These are phyloP conservation scores for Gracilaria domingensis DNA, from an alignment of 23 red algal species.

Conservation along the genomic window DNA sequence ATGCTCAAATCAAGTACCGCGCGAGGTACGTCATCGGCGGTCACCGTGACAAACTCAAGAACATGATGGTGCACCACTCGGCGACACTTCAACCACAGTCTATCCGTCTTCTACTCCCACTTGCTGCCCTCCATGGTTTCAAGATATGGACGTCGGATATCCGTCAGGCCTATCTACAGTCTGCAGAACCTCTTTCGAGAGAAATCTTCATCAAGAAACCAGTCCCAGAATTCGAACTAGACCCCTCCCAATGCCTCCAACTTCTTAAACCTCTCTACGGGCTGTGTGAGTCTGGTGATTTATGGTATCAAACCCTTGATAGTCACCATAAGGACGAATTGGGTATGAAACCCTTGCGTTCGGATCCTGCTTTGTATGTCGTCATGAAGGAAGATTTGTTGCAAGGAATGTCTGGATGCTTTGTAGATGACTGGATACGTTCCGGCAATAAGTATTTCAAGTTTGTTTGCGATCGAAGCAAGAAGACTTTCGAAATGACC, in stretches of 20 bases:
- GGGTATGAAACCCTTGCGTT: constrained; percentile 9
- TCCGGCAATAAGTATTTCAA: constrained; percentile 11
- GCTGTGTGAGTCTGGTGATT: constrained; percentile 28
- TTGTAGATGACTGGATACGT: constrained; percentile 35
- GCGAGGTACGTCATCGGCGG: constrained; percentile 26
- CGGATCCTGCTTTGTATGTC: constrained; percentile 43
- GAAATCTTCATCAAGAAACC: constrained; percentile 45
- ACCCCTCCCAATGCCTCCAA: constrained; percentile 32
- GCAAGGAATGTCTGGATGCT: constrained; percentile 7
- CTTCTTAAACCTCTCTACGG: constrained; percentile 23
- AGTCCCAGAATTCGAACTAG: constrained; percentile 28
- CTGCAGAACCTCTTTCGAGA: background rate
- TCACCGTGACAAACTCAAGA: background rate
- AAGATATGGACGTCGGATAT: constrained; percentile 36
- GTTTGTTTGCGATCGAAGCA: background rate
- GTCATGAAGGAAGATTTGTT: background rate
- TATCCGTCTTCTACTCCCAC: constrained; percentile 5
- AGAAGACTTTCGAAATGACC: background rate
- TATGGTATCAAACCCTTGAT: constrained; percentile 32
- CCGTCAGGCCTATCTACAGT: constrained; percentile 45
- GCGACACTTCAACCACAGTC: constrained; percentile 51
- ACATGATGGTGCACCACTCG: constrained; percentile 33
- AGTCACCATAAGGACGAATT: constrained; percentile 32
- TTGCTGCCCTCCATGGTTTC: constrained; percentile 34
- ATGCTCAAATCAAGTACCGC: constrained; percentile 41